phyloP scores from a whole-genome alignment of 2,329 filamentous ascomycete species.

The Chaetomiaceae sp. region DNA sequence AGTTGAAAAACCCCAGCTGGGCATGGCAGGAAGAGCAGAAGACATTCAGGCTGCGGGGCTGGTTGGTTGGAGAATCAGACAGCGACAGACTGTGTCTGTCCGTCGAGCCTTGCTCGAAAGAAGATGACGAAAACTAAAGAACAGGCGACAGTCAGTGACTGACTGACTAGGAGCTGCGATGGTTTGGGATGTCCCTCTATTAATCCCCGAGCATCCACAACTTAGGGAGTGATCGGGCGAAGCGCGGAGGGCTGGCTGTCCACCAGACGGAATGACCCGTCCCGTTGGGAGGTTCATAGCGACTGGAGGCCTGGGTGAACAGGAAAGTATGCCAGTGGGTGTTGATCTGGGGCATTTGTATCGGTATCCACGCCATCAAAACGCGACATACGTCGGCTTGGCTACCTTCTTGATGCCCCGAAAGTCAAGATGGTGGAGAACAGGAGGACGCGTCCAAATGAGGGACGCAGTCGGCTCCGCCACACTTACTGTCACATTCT shows the following conservation, averaged over 20 bases:
- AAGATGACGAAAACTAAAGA: conserved; percentile 37
- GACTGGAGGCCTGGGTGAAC: conserved; percentile 22
- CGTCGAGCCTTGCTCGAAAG: conserved; percentile 27
- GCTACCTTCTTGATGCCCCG: conserved; percentile 60
- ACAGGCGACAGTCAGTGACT: conserved; percentile 19
- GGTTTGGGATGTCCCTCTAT: conserved; percentile 37
- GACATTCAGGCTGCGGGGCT: conserved; percentile 33
- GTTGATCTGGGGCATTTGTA: conserved; percentile 62
- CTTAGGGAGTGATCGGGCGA: conserved; percentile 46
- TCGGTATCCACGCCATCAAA: conserved; percentile 58
- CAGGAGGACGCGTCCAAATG: no score
- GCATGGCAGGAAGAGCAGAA: conserved; percentile 43
- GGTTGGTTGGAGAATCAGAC: conserved; percentile 15
- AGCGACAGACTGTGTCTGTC: conserved; percentile 24
- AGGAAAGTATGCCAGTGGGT: conserved; percentile 29
- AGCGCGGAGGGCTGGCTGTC: conserved; percentile 35
- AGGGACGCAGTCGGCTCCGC: conserved; percentile 5
- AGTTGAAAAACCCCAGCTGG: conserved; percentile 45
- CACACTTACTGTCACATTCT: conserved; percentile 36
- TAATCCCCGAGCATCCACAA: conserved; percentile 46
- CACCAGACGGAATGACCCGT: conserved; percentile 16
- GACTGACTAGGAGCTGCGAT: conserved; percentile 13
- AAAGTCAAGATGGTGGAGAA: not conserved
- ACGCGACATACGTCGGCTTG: conserved; percentile 42
- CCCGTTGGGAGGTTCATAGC: conserved; percentile 32